Conservation (phyloP, 495 filamentous ascomycete species). For the Penicillium verhagenii region DNA sequence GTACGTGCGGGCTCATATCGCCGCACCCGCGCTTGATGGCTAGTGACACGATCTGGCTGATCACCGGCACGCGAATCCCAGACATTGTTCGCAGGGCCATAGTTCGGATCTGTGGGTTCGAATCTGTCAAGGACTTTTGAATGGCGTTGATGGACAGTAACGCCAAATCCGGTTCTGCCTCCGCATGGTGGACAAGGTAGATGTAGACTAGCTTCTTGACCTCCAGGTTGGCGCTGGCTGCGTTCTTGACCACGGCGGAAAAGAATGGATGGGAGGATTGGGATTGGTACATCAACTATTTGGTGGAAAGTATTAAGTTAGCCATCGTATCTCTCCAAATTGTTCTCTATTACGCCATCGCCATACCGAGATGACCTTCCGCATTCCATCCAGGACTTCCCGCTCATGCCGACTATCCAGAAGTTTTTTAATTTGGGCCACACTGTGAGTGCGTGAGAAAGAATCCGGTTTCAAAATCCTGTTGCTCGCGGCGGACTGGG, state of each 20-base stretch:
- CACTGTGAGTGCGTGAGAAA: slow-evolving; percentile 45
- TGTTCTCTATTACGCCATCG: slow-evolving; percentile 3
- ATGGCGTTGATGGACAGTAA: slow-evolving; percentile 97
- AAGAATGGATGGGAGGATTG: slow-evolving; percentile 85
- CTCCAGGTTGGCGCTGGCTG: slow-evolving; percentile 84
- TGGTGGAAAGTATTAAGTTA: slow-evolving; percentile 19
- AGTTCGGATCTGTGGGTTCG: slow-evolving; percentile 83
- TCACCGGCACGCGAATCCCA: slow-evolving; percentile 93
- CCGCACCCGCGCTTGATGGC: slow-evolving; percentile 88
- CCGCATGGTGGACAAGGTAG: slow-evolving; percentile 93
- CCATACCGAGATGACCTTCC: slow-evolving; percentile 83
- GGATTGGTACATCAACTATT: slow-evolving; percentile 94
- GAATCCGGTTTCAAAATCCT: slow-evolving; percentile 40
- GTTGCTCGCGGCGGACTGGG: slow-evolving; percentile 66
- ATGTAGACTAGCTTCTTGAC: slow-evolving; percentile 98
- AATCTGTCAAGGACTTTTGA: slow-evolving; percentile 91
- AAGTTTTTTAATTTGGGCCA: slow-evolving; percentile 82
- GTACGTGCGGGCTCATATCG: slow-evolving; percentile 92
- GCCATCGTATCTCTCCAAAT: slow-evolving; percentile 2
- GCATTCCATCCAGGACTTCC: slow-evolving; percentile 88
- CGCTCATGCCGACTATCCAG: slow-evolving; percentile 91
- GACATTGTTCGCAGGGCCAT: slow-evolving; percentile 94
- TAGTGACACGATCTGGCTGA: slow-evolving; percentile 95
- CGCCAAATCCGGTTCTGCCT: slow-evolving; percentile 90
- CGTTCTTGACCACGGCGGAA: slow-evolving; percentile 93